Base-by-base conservation (phyloP, 169 alveolate species). In the Plasmodium berghei region DNA sequence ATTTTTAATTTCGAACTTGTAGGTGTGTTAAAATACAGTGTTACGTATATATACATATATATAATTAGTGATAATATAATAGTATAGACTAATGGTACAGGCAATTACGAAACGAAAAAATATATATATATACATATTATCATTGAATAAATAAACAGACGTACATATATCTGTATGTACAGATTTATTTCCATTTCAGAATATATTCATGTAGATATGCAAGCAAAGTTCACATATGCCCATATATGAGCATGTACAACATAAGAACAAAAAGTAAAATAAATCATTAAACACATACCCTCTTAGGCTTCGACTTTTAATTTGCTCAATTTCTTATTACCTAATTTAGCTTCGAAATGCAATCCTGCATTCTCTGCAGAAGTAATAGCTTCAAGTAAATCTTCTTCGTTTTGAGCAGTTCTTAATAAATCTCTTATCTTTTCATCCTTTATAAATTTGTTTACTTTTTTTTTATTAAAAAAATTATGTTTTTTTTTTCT, bases 301-400 rank as follows among this genome's bases (percentile, higher is more conserved):
- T 20, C 56, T 54, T 69, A 59, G 28, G 45, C 74, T 28, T 22
- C 74, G 1, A 58, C 26, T 61, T 80, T 80, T 72, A 80, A 59
- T 62, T 67, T 80, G 48, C 28, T 66, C 56, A 80, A 48, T 20
- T 80, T 80, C 46, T 80, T 80, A 71, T 71, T 52, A 24, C 90
- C 90, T 48, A 80, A 80, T 28, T 26, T 67, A n/a, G 83, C 90
- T 61, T 80, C 90, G 69, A 80, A 80, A 55, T 80, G 54, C 12
- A 80, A 83, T 20, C 90, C 90, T n/a, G 90, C 90, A n/a, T 54
- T 34, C n/a, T 80, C 69, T n/a, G 90, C 90, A 24, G 69, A 66
- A 48, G 61, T 72, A 24, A 80, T 80, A 20, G 90, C 90, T 61
- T 69, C 69, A 20, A 80, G 72, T 9, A 80, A 55, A n/a, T 80